Percentiles rank a stretch among this genome's conserved stretches.
These are phyloP conservation scores for Curvularia sp. DNA, from an alignment of 2,329 filamentous ascomycete species.

Conservation along the genomic window DNA sequence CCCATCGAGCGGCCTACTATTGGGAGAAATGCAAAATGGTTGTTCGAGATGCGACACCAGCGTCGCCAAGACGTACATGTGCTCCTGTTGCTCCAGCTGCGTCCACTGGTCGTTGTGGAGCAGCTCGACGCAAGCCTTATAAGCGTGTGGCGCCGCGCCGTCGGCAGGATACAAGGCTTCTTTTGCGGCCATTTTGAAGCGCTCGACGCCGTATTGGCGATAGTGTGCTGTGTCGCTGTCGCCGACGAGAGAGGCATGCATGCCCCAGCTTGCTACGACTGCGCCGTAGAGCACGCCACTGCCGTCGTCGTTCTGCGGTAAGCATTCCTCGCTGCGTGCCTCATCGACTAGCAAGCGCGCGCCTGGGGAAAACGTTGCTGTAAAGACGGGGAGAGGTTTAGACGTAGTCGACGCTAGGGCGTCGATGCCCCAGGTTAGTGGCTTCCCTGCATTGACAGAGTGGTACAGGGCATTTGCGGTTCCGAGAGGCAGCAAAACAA, in stretches of 20 bases:
- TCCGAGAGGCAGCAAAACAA: slow-evolving; percentile 63
- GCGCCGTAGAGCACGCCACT: slow-evolving; percentile 66
- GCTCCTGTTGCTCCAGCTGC: slow-evolving; percentile 56
- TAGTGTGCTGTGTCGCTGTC: slow-evolving; percentile 88
- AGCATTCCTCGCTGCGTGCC: slow-evolving; percentile 52
- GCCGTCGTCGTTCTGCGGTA: slow-evolving; percentile 34
- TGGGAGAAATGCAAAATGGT: slow-evolving; percentile 81
- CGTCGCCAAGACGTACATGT: slow-evolving; percentile 79
- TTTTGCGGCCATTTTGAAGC: slow-evolving; percentile 85
- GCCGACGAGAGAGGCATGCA: slow-evolving; percentile 87
- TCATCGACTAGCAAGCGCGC: slow-evolving; percentile 54
- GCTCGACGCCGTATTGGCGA: slow-evolving; percentile 75
- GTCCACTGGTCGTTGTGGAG: slow-evolving; percentile 43
- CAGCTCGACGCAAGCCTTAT: slow-evolving; percentile 61
- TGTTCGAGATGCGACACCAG: slow-evolving; percentile 83
- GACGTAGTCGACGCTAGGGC: slow-evolving; percentile 47
- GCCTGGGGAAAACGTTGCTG: slow-evolving; percentile 55
- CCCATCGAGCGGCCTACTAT: slow-evolving; percentile 72
- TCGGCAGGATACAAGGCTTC: slow-evolving; percentile 71
- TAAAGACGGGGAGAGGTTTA: slow-evolving; percentile 54
- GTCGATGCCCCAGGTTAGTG: slow-evolving; percentile 53
- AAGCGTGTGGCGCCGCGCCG: slow-evolving; percentile 62
- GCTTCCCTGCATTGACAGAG: slow-evolving; percentile 49
- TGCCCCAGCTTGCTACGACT: slow-evolving; percentile 87
- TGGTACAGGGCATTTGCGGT: slow-evolving; percentile 60